phyloP scores from a whole-genome alignment of 169 alveolate species.

The Plasmodium chabaudi region DNA sequence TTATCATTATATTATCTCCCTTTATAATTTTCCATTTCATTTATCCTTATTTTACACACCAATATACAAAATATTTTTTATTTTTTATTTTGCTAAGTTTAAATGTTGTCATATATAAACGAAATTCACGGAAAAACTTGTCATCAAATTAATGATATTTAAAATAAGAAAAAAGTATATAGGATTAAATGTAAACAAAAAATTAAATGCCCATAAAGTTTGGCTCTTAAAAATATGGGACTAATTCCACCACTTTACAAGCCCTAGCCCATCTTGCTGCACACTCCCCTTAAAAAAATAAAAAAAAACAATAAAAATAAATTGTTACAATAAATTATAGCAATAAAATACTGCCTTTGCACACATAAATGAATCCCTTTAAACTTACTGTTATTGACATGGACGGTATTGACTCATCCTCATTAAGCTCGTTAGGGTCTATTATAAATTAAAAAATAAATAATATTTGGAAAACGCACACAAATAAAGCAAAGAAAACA shows the following conservation, averaged over 20 bases:
- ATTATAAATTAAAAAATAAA: background rate
- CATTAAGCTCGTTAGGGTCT: constrained; percentile 60
- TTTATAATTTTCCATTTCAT: background rate
- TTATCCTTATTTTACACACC: too few species aligned
- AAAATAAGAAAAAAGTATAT: background rate
- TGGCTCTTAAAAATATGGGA: background rate
- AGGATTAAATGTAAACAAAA: constrained; percentile 10
- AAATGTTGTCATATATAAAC: too few species aligned
- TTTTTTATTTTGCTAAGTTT: too few species aligned
- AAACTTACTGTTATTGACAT: constrained; percentile 72
- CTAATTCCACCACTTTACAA: constrained; percentile 68
- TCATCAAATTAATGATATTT: too few species aligned
- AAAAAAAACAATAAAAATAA: too few species aligned
- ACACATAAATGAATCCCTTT: background rate
- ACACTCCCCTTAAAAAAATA: constrained; percentile 57
- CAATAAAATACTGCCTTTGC: background rate
- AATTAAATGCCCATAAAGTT: background rate
- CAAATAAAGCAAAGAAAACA: background rate
- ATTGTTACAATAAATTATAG: too few species aligned
- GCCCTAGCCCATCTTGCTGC: constrained; percentile 70
- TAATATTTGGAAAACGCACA: background rate
- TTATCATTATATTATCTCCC: background rate
- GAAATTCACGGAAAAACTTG: too few species aligned
- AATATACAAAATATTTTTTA: too few species aligned
- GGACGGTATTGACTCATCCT: constrained; percentile 55